Evolutionary conservation across 2,329 filamentous ascomycete species (phyloP), one percentile per base, ranked within the genome.

Genomic region (Hypoxylon sp.): DNA sequence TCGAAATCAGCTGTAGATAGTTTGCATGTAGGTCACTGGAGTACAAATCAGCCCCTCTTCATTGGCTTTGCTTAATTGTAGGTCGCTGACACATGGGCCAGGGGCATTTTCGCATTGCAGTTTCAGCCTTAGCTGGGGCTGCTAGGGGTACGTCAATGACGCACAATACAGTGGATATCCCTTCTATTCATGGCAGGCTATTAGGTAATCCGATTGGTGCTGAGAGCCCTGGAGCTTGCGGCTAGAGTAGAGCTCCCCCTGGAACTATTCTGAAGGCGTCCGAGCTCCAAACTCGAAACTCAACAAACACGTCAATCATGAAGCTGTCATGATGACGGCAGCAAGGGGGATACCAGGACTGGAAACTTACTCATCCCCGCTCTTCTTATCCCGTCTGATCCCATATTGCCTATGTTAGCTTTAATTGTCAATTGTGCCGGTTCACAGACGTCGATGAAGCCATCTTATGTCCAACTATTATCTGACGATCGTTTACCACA

Each of bases 301-400:
- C 56, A 61, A 61, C 54, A 64, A 68, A 61, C 44, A 53, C 25
- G 40, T 30, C 37, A 65, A 61, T 64, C 48, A 60, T 56, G 55
- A 68, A 63, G 58, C 50, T 61, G 64, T 70, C 58, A 65, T 64
- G 54, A 70, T 68, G 68, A 70, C 64, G 54, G 48, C 46, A 65
- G 20, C 7, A 54, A 33, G 51, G 51, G 61, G 30, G 51, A 20
- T 20, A 8, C 11, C 42, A 33, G 20, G 22, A 11, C 17, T n/a
- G 11, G 44, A 11, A 51, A 8, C 44, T 61, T 22, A n/a, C 4
- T 56, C 17, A 2, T 57, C 55, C 44, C 17, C 48, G 44, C 30
- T 31, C 33, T 11, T 58, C 30, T 50, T 48, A 20, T 33, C 37
- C n/a, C 56, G 11, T 64, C 11, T 25, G 13, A 61, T 35, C 40